Base-by-base conservation (phyloP, 2,329 filamentous ascomycete genomes). In the Furcasterigmium sp. region DNA sequence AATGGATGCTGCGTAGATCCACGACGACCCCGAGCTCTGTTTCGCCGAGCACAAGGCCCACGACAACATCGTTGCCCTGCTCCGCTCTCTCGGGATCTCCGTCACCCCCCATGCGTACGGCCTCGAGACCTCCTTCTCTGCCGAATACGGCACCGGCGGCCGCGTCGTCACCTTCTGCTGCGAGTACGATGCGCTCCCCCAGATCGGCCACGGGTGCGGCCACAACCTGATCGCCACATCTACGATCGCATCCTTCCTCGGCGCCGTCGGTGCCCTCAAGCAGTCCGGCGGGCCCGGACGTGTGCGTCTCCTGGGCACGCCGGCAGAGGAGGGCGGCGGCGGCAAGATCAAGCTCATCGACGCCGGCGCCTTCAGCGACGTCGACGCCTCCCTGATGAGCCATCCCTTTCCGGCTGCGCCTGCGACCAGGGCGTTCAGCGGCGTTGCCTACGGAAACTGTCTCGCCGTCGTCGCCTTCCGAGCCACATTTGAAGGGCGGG, bases 121-220 rank as follows among this genome's bases (percentile, higher is more conserved):
- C 15, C 43, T 66, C 10, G 49, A 57, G 1, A 65, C 62, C 11
- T 51, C 59, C 18, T 65, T 66, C 37, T 54, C 57, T 26, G 57
- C 55, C 19, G 50, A 53, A 54, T 56, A 42, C 40, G 52, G 42
- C 8, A 37, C 56, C 1, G 68, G 66, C 5, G 68, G 69, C 4
- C 61, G 63, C 1, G 60, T 68, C 0, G 53, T 72, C 21, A 56
- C 64, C 19, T 63, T 64, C 46, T 70, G 69, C 47, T 67, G 65
- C 42, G 70, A 73, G 51, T 73, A 74, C 45, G 72, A 76, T 46
- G 71, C 70, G 1, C 59, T 73, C 1, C 69, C 68, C 0, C 59
- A 57, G 1, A 70, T 72, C n/a, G 68, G 68, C 5, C 68, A 72
- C 38, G 66, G 64, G 1, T 71, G 68, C 47, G 68, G 69, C 3